These are phyloP conservation scores for Saturnispora halmiae DNA, from an alignment of 805 yeast species.

Conservation along the genomic window DNA sequence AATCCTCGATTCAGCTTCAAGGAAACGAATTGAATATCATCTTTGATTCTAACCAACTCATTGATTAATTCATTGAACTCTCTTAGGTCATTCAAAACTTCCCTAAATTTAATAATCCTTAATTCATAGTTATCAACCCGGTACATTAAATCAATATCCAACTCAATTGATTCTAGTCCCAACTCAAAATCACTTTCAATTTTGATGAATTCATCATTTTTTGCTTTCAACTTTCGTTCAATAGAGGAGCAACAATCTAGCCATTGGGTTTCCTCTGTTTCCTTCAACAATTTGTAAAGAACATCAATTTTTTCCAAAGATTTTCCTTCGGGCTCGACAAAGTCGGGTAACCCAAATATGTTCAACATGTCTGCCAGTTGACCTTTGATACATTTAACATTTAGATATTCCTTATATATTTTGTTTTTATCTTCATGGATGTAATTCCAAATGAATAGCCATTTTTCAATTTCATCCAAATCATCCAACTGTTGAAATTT, in stretches of 20 bases:
- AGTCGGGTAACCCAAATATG: slow-evolving; percentile 16
- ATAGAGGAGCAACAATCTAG: slow-evolving; percentile 9
- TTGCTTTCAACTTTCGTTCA: neutral
- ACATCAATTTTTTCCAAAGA: slow-evolving; percentile 11
- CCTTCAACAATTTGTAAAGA: slow-evolving; percentile 6
- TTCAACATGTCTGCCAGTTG: slow-evolving; percentile 16
- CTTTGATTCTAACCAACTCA: slow-evolving; percentile 16
- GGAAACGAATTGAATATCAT: slow-evolving; percentile 18
- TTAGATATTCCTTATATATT: slow-evolving; percentile 14
- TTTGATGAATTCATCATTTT: slow-evolving; percentile 15
- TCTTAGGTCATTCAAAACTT: slow-evolving; percentile 28
- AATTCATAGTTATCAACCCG: slow-evolving; percentile 9
- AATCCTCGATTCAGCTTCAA: slow-evolving; percentile 8
- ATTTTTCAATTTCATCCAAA: slow-evolving; percentile 1
- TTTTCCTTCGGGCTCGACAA: slow-evolving; percentile 15
- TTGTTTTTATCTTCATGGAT: slow-evolving; percentile 11
- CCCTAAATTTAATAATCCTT: slow-evolving; percentile 23
- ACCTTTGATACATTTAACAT: slow-evolving; percentile 15
- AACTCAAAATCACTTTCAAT: slow-evolving; percentile 24
- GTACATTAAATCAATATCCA: slow-evolving; percentile 15
- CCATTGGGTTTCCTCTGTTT: slow-evolving; percentile 8
- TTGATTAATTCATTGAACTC: slow-evolving; percentile 26
- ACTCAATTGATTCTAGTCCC: slow-evolving; percentile 16
- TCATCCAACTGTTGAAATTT: slow-evolving; percentile 11
- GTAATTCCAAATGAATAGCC: slow-evolving; percentile 10